Percentiles rank a stretch among this genome's conserved stretches.
phyloP scores from a whole-genome alignment of 1,284 basidiomycete species.

The Ustilago vetiveriae region DNA sequence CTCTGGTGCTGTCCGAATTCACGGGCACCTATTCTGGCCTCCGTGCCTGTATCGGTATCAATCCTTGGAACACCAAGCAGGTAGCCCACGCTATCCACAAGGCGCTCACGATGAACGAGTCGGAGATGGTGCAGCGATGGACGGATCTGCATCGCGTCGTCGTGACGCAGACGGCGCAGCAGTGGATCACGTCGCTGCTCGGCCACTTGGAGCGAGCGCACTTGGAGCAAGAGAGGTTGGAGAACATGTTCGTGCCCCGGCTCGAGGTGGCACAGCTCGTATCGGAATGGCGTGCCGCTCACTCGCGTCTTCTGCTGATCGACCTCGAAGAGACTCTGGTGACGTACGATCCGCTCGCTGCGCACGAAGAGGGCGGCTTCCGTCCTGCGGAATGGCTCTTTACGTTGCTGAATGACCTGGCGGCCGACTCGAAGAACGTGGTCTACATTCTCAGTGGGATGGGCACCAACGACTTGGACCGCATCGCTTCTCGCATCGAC shows the following conservation, averaged over 20 bases:
- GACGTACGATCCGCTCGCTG: constrained; percentile 63
- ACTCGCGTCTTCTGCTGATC: constrained; percentile 76
- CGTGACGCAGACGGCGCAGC: constrained; percentile 84
- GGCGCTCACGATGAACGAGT: constrained; percentile 80
- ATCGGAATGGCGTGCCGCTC: constrained; percentile 68
- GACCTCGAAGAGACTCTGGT: constrained; percentile 84
- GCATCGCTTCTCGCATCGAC: constrained; percentile 74
- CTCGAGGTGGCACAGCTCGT: constrained; percentile 65
- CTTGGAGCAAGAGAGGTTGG: constrained; percentile 57
- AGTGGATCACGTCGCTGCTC: constrained; percentile 83
- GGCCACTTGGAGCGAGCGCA: constrained; percentile 63
- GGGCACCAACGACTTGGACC: constrained; percentile 73
- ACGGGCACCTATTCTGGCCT: constrained; percentile 87
- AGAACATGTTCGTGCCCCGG: constrained; percentile 61
- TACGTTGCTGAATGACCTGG: constrained; percentile 73
- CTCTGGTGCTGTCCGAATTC: constrained; percentile 79
- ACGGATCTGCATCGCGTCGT: constrained; percentile 86
- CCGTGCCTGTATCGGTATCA: constrained; percentile 82
- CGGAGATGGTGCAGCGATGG: constrained; percentile 80
- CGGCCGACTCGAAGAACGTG: constrained; percentile 76
- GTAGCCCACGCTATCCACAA: constrained; percentile 76
- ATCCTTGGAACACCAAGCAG: constrained; percentile 71
- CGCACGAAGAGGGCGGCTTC: constrained; percentile 68
- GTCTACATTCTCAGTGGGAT: constrained; percentile 85
- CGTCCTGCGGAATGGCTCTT: constrained; percentile 73